Base-by-base conservation (phyloP, 164 flowering plant genomes). In the Stephania yunnanensis region DNA sequence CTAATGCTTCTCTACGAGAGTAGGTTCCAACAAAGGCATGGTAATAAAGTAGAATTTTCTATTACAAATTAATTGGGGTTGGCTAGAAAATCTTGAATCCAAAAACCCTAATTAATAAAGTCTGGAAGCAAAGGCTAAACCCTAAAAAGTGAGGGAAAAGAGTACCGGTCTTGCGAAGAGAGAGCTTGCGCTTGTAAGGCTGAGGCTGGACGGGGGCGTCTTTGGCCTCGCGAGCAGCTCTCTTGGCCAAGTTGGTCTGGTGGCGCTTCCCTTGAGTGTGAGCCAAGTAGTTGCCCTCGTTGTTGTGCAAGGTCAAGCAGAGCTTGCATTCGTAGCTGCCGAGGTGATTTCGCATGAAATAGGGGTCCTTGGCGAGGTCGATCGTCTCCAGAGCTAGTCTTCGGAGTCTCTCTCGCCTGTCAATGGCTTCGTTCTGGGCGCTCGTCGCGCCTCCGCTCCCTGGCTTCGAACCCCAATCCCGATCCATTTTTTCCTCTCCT, bases 391-490 rank as follows among this genome's bases (percentile, higher is more conserved):
- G 90, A 46, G 99, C 99, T 1, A 95, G 91, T 25, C 98, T 74
- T 12, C 98, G 87, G 72, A 95, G 89, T 10, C 99, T 89, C 82
- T 95, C 98, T 15, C 99, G 85, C 45, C 99, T 88, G 84, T 95
- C 99, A 73, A 95, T 90, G 75, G 99, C 99, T 78, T 93, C 99
- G 65, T 90, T 93, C 83, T 95, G 99, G 20, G 97, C 97, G 44
- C 96, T 79, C 82, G 99, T 98, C 29, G 99, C 97, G 80, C 99
- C 99, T 31, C 97, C 98, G 81, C 97, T 85, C 5, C 99, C 99
- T 0, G 99, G 96, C 87, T 95, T 95, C 80, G 99, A 90, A 4
- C 99, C 98, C 98, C 98, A 95, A 4, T 95, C 99, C 78, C 99
- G 81, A 69, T 95, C 99, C 98, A 95, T 95, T 71, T 29, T 65